phyloP scores from a whole-genome alignment of 1,139 yeast species.

The Yamadazyma membranifaciens region DNA sequence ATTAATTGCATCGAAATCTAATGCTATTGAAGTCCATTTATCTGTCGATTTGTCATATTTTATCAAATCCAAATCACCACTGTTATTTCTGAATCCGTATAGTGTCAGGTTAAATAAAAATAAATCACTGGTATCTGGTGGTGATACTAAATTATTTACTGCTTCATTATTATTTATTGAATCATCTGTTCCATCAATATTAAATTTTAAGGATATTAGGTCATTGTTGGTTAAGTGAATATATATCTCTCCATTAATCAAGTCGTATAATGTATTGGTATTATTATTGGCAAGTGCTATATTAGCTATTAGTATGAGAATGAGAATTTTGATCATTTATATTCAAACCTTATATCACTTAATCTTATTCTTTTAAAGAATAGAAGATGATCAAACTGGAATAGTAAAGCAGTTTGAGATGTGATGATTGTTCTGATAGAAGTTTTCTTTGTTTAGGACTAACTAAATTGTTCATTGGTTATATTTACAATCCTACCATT shows the following conservation, averaged over 20 bases:
- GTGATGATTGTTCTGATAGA: conserved; percentile 1
- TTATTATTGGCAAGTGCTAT: no score
- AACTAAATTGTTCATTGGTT: background rate
- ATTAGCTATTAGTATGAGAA: background rate
- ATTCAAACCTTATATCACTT: background rate
- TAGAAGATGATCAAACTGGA: no score
- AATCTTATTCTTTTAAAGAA: no score
- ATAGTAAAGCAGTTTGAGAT: background rate
- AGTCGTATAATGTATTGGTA: conserved; percentile 26
- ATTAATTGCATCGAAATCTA: conserved; percentile 23
- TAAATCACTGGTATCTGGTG: conserved; percentile 34
- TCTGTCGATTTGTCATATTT: conserved; percentile 21
- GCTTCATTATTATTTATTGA: conserved; percentile 19
- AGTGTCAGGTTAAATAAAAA: conserved; percentile 29
- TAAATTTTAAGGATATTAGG: conserved; percentile 33
- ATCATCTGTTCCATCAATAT: conserved; percentile 26
- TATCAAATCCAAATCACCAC: conserved; percentile 24
- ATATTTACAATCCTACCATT: conserved; percentile 1
- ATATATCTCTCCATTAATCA: conserved; percentile 33
- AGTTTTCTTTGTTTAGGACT: background rate
- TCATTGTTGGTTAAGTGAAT: conserved; percentile 38
- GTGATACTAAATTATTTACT: conserved; percentile 23
- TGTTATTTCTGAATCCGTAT: conserved; percentile 27
- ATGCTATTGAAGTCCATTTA: conserved; percentile 23
- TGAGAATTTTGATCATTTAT: background rate